Base-by-base conservation (phyloP, 768 basidiomycete genomes). In the Harrya chromipes region DNA sequence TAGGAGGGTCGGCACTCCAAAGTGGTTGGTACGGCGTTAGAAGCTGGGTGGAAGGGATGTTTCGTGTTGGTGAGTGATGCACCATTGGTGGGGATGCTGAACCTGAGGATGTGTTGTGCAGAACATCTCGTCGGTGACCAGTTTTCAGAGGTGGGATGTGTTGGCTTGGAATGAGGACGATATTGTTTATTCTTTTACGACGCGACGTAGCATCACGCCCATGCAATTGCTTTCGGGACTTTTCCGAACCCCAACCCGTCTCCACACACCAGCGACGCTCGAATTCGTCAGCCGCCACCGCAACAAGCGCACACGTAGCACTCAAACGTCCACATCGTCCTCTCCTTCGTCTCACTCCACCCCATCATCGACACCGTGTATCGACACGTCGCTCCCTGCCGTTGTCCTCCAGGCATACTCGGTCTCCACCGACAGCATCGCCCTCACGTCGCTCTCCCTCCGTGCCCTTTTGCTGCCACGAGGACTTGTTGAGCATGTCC, bases 401-500 rank as follows among this genome's bases (percentile, higher is more conserved):
- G 67, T 86, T 34, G 81, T 84, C 1, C 68, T 88, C 12, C 83
- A 86, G 59, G 79, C 80, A 49, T 79, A 83, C 49, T 75, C 77
- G 24, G 44, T 59, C 50, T 59, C 64, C 13, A 66, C 76, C 3
- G 77, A 82, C 55, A 80, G 78, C 8, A 70, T 87, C 36, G 72
- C 86, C 34, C 79, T 87, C 62, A 86, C 82, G 0, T 74, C 84
- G 6, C 72, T 88, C 13, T n/a, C 70, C 75, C 36, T 65, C 64
- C 20, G 70, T 77, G 10, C 85, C 85, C 0, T 89, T 87, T 68
- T 84, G 82, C 66, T 86, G 84, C 64, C 84, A 89, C 60, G 83
- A 85, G 51, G 85, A 89, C 56, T 74, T 87, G 36, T 59, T 86
- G 46, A 74, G 77, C 1, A 87, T 87, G 85, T 57, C 76, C 4